These are phyloP conservation scores for Hordeum marinum DNA, from an alignment of 176 grass and related monocot species.

Conservation along the genomic window DNA sequence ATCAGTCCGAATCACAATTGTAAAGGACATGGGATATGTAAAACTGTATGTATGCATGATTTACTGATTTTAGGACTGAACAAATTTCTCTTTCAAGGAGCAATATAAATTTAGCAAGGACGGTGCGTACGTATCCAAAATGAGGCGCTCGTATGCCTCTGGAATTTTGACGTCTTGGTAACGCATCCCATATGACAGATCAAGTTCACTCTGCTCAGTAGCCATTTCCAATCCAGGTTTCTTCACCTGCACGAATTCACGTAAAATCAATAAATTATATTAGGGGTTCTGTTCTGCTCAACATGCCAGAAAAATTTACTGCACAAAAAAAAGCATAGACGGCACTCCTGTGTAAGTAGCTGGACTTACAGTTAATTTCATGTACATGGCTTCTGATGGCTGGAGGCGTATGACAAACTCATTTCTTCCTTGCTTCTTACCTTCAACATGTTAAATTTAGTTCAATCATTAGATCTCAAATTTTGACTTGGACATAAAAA, in stretches of 20 bases:
- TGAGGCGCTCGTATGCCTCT: conserved; percentile 98
- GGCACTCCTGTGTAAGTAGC: neutral
- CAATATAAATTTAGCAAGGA: neutral
- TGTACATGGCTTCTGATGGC: conserved; percentile 98
- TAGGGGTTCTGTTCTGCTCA: neutral
- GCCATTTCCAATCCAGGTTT: conserved; percentile 99
- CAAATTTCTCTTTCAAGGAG: neutral
- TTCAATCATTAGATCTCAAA: conserved; percentile 18
- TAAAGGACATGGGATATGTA: neutral
- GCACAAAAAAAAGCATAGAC: neutral
- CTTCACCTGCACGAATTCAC: conserved; percentile 67
- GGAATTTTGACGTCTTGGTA: conserved; percentile 91
- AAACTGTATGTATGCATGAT: neutral
- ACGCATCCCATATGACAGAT: conserved; percentile 93
- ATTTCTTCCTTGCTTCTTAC: conserved; percentile 98
- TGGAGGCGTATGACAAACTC: conserved; percentile 98
- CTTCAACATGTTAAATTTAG: conserved; percentile 41
- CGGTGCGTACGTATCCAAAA: conserved; percentile 76
- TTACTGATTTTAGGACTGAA: neutral
- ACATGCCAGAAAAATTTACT: neutral
- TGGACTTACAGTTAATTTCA: conserved; percentile 95
- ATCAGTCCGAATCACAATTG: neutral
- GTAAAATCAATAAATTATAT: neutral
- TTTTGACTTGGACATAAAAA: conserved; percentile 7
- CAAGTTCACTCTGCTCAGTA: conserved; percentile 96